Percentiles rank a stretch among this genome's conserved stretches.
These are phyloP conservation scores for Pseudognaphalium luteoalbum DNA, from an alignment of 129 eudicot genomes.

Conservation along the genomic window DNA sequence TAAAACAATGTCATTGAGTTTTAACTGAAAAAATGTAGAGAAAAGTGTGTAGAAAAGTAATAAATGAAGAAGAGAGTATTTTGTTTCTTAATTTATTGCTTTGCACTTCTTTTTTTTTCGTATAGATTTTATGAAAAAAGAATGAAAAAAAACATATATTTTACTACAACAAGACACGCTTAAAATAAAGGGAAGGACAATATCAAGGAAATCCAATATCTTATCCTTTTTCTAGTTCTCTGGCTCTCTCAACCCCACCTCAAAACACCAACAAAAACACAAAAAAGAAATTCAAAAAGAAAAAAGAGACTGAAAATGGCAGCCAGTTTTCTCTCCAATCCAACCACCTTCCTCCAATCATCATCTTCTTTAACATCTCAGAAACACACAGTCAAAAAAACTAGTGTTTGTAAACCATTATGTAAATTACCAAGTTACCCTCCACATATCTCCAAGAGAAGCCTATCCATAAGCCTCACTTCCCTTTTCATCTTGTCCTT, in stretches of 20 bases:
- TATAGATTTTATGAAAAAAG: no score
- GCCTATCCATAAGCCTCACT: constrained; percentile 58
- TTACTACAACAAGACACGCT: neutral
- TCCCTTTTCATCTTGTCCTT: constrained; percentile 50
- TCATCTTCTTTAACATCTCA: constrained; percentile 52
- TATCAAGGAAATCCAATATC: constrained; percentile 44
- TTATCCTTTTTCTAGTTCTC: constrained; percentile 53
- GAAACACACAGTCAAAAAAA: constrained; percentile 36
- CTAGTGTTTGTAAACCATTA: constrained; percentile 50
- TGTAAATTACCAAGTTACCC: constrained; percentile 32
- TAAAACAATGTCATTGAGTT: neutral
- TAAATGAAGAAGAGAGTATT: neutral
- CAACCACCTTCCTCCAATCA: constrained; percentile 48
- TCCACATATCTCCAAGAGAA: constrained; percentile 58
- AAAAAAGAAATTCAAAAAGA: constrained; percentile 11
- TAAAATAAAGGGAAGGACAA: constrained; percentile 20
- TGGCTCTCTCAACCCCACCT: constrained; percentile 59
- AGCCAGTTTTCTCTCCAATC: constrained; percentile 61
- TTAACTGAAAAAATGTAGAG: neutral
- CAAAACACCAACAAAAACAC: constrained; percentile 25
- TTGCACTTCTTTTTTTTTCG: no score
- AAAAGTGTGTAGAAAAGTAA: neutral
- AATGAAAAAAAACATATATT: no score
- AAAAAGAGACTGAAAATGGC: constrained; percentile 51
- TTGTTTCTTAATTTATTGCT: neutral